Base-by-base conservation (phyloP, 129 eudicot species). In the Mikania micrantha region DNA sequence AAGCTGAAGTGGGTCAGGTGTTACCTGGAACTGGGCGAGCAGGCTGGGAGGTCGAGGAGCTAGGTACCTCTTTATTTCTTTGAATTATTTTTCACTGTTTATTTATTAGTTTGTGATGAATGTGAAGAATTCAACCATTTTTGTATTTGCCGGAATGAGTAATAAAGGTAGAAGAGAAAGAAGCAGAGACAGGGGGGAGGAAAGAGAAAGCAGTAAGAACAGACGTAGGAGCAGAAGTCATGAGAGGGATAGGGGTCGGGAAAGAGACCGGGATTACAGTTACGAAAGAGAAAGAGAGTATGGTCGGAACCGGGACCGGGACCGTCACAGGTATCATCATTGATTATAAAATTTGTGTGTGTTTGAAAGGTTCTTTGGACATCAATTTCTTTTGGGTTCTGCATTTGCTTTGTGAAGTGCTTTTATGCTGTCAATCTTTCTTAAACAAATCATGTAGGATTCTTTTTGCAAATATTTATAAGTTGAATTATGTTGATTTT, bases 31-130 rank as follows among this genome's bases (percentile, higher is more conserved):
- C 82, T 34, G 98, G 98, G 7, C 95, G 98, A 44, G 96, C 96
- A 21, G 96, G 96, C 64, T 92, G 98, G 98, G 96, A 92, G 64
- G 88, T 86, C 45, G 98, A 92, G 76, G 96, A 88, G 65, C 62
- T 88, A 75, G 98, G 98, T 88, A 88, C 10, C 31, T 4, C n/a
- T 73, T 20, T 10, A n/a, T 17, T 44, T 29, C 22, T 19, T 15
- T 7, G 9, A 16, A 1, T 47, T 47, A 17, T 47, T 7, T 19
- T 16, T 48, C 2, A 48, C 17, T 16, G 25, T 48, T 48, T 17
- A 7, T 0, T 16, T 12, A 48, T 48, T 48, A 48, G 54, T 25
- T 16, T 17, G 54, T 19, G 25, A 48, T 7, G 19, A 17, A 0
- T 6, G 0, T 48, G 0, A 19, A 48, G 10, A 48, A 17, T 16